Evolutionary conservation across 1,139 yeast genomes (phyloP).

Genomic region (Debaryomyces psychrophilus): DNA sequence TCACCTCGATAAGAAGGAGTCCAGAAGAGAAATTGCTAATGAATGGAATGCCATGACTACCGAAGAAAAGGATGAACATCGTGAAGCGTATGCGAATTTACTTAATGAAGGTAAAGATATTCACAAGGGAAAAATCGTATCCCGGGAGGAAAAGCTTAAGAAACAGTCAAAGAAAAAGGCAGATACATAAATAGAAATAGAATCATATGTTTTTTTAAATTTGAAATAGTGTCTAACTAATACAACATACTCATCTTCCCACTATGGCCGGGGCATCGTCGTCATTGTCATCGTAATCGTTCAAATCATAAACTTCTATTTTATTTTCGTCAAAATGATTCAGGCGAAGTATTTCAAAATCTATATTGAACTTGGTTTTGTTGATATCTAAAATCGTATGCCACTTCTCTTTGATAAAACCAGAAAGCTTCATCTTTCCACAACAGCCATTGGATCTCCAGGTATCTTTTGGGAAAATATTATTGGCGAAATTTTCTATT

Average conservation of each 20-base stretch:
- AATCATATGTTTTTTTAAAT: not conserved
- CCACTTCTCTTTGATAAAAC: slow-evolving; percentile 27
- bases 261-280: slow-evolving; percentile 36
- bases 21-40: slow-evolving; percentile 21
- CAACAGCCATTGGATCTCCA: slow-evolving; percentile 21
- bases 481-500: slow-evolving; percentile 26
- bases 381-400: slow-evolving; percentile 13
- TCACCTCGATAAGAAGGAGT: slow-evolving; percentile 18
- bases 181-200: not conserved
- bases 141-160: slow-evolving; percentile 23
- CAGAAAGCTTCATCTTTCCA: slow-evolving; percentile 26
- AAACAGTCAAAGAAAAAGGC: slow-evolving; percentile 11
- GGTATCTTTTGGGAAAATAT: slow-evolving; percentile 18
- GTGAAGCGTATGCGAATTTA: slow-evolving; percentile 33
- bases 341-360: slow-evolving; percentile 13
- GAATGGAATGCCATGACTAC: slow-evolving; percentile 32
- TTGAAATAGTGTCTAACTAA: no score
- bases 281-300: slow-evolving; percentile 27
- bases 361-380: slow-evolving; percentile 21
- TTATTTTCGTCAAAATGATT: slow-evolving; percentile 19
- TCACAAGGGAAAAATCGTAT: slow-evolving; percentile 32
- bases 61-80: slow-evolving; percentile 27
- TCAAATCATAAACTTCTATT: slow-evolving; percentile 28
- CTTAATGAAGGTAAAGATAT: slow-evolving; percentile 35
- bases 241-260: slow-evolving; percentile 3